Percentiles rank a stretch among this genome's conserved stretches.
Evolutionary conservation across 148 eudicot species (phyloP).

Genomic region (Silene uniflora): DNA sequence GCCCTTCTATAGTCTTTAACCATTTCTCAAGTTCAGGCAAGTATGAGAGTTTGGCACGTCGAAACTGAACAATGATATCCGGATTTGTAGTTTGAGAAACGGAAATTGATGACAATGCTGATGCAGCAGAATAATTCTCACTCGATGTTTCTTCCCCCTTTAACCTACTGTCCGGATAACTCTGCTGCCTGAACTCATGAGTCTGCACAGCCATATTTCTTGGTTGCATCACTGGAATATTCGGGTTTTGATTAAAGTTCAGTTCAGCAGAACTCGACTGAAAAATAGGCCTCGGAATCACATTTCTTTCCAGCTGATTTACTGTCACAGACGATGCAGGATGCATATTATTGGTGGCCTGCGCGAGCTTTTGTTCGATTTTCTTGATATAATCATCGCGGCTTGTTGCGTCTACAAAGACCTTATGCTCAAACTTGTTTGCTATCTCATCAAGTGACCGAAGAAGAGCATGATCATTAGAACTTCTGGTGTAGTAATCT

Average conservation of each 20-base stretch:
- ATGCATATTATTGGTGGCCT: too few species aligned
- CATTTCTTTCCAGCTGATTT: background rate
- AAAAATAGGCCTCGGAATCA: background rate
- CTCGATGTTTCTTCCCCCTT: background rate
- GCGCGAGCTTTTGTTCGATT: too few species aligned
- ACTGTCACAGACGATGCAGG: background rate
- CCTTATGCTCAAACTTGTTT: too few species aligned
- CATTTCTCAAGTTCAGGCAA: slow-evolving; percentile 10
- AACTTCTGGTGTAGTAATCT: too few species aligned
- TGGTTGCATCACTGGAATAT: background rate
- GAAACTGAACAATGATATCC: slow-evolving; percentile 16
- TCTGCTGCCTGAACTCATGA: slow-evolving; percentile 1
- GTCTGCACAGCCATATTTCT: background rate
- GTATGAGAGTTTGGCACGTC: background rate
- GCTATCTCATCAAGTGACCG: too few species aligned
- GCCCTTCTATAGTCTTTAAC: background rate
- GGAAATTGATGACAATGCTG: background rate
- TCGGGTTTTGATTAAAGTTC: too few species aligned
- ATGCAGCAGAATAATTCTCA: background rate
- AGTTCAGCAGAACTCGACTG: background rate
- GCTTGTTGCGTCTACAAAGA: too few species aligned
- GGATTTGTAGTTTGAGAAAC: background rate
- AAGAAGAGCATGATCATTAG: too few species aligned
- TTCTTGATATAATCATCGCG: too few species aligned
- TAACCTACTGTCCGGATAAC: slow-evolving; percentile 5